Evolutionary conservation across 495 filamentous ascomycete genomes (phyloP).

Genomic region (Corynascus novoguineensis): DNA sequence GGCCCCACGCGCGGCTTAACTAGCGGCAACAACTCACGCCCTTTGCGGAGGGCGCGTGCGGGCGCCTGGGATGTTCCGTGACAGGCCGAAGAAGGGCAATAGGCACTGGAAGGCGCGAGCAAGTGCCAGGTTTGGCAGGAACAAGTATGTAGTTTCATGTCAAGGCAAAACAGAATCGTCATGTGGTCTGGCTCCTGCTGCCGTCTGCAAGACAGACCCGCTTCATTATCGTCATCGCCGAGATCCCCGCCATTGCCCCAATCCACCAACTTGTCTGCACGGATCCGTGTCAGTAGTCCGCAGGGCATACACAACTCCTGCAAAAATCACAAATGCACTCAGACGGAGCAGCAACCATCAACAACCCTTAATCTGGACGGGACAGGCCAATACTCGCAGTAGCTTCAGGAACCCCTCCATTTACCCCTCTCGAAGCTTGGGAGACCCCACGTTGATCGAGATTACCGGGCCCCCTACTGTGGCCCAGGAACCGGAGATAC

Average conservation of each 20-base stretch:
- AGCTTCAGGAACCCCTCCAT: neutral
- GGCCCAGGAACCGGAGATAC: neutral
- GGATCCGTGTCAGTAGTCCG: too few relatives aligned
- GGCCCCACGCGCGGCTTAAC: slow-evolving; percentile 29
- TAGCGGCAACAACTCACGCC: slow-evolving; percentile 16
- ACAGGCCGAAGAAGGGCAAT: neutral
- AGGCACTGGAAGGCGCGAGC: neutral
- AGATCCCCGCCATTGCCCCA: too few relatives aligned
- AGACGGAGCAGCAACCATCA: neutral
- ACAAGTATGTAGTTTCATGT: neutral
- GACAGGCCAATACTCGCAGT: neutral
- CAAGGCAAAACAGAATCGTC: neutral
- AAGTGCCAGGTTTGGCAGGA: neutral
- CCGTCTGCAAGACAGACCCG: neutral
- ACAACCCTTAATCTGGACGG: neutral
- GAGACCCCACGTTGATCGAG: slow-evolving; percentile 8
- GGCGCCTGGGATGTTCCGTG: neutral
- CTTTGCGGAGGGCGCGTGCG: slow-evolving; percentile 14
- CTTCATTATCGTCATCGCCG: neutral
- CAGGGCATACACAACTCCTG: too few relatives aligned
- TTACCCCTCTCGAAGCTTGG: slow-evolving; percentile 8
- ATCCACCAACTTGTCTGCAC: too few relatives aligned
- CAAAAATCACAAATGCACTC: neutral
- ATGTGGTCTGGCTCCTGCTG: neutral
- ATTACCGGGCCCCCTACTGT: neutral